These are phyloP conservation scores for Hylodesmum podocarpum DNA, from an alignment of 306 rosid genomes.

Conservation along the genomic window DNA sequence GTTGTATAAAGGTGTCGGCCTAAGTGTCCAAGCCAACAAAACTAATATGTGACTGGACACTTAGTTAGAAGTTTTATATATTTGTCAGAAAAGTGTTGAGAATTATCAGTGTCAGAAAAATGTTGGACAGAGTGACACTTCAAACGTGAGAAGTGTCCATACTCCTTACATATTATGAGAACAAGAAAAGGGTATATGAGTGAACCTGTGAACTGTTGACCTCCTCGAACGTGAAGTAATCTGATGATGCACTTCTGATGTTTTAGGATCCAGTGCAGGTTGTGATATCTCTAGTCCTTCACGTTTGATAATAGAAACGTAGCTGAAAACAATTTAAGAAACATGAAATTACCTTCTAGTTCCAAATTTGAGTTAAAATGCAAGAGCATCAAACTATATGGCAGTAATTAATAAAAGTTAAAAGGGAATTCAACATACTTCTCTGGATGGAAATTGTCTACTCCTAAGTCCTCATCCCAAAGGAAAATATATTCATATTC, in stretches of 20 bases:
- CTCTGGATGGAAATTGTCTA: constrained; percentile 68
- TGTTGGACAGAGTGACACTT: no score
- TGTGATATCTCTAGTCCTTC: constrained; percentile 93
- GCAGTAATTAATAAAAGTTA: not conserved
- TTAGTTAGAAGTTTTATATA: no score
- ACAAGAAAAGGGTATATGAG: not conserved
- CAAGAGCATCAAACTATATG: not conserved
- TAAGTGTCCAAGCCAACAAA: no score
- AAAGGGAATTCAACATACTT: constrained; percentile 43
- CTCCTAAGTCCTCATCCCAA: constrained; percentile 99
- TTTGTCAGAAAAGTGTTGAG: no score
- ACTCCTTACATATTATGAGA: not conserved
- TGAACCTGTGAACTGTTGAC: constrained; percentile 77
- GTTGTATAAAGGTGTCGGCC: no score
- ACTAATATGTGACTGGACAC: no score
- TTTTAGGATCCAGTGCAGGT: constrained; percentile 75
- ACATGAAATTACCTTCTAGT: not conserved
- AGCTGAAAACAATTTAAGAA: constrained; percentile 41
- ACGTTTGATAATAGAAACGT: constrained; percentile 58
- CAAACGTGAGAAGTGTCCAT: no score
- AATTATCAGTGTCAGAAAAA: no score
- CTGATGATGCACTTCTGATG: constrained; percentile 88
- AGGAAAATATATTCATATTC: constrained; percentile 81
- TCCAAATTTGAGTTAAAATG: not conserved
- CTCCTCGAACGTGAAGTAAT: constrained; percentile 76